A percentile compares a stretch with the other conserved stretches of the same genome.
These are phyloP conservation scores for Aspergillus wentii DNA, from an alignment of 495 filamentous ascomycete genomes.

Conservation along the genomic window DNA sequence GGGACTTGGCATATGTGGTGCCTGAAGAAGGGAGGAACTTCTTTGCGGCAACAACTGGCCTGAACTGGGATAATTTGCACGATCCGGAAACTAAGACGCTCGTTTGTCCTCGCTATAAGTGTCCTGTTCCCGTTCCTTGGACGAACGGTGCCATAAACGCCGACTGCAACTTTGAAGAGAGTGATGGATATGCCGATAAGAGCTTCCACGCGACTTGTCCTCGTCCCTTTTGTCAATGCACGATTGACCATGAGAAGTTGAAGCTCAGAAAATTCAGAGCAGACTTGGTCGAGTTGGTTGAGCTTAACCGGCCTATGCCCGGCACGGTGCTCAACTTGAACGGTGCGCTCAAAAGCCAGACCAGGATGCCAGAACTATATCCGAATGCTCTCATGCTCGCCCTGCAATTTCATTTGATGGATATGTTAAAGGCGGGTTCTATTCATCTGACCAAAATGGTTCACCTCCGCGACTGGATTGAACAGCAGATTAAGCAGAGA, in stretches of 20 bases:
- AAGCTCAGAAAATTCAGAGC: constrained; percentile 51
- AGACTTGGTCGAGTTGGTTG: constrained; percentile 45
- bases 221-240: constrained; percentile 44
- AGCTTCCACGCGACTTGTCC: constrained; percentile 41
- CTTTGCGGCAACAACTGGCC: constrained; percentile 50
- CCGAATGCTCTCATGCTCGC: too few species aligned
- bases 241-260: constrained; percentile 45
- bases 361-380: too few species aligned
- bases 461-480: too few species aligned
- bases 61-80: constrained; percentile 55
- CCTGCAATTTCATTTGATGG: too few species aligned
- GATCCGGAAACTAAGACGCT: constrained; percentile 45
- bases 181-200: constrained; percentile 61
- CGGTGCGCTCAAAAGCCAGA: too few species aligned
- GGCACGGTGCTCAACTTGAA: constrained; percentile 52
- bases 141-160: constrained; percentile 49
- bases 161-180: constrained; percentile 19
- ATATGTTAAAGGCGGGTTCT: too few species aligned
- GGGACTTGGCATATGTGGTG: constrained; percentile 57
- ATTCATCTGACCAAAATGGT: too few species aligned
- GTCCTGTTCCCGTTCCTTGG: constrained; percentile 49
- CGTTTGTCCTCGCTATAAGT: constrained; percentile 53
- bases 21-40: constrained; percentile 32
- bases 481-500: too few species aligned
- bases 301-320: constrained; percentile 49